Conservation (phyloP, 2,329 filamentous ascomycete genomes). For the Trichoderma sp. region DNA sequence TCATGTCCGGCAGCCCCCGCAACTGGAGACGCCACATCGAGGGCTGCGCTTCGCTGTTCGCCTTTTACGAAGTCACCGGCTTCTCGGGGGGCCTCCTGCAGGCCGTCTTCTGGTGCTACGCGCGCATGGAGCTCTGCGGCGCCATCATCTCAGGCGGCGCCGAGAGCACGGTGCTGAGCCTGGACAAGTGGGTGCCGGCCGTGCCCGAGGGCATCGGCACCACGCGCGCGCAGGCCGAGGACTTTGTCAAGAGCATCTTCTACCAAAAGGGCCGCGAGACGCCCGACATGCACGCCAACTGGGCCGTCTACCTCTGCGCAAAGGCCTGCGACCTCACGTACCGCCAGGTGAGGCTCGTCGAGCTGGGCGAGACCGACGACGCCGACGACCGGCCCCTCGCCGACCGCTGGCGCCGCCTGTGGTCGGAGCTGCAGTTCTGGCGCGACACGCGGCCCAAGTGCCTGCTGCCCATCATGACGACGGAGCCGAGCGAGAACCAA, state of each 20-base stretch:
- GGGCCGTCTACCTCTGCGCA: slow-evolving; percentile 57
- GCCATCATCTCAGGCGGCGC: slow-evolving; percentile 56
- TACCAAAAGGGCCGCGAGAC: slow-evolving; percentile 39
- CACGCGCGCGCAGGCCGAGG: slow-evolving; percentile 36
- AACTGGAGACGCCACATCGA: slow-evolving; percentile 61
- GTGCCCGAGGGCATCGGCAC: slow-evolving; percentile 26
- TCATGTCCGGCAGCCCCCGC: slow-evolving; percentile 52
- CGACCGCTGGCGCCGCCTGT: slow-evolving; percentile 49
- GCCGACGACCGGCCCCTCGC: slow-evolving; percentile 46
- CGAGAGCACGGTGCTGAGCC: slow-evolving; percentile 52
- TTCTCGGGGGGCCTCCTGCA: slow-evolving; percentile 49
- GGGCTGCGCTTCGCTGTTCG: slow-evolving; percentile 58
- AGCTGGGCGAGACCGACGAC: slow-evolving; percentile 47
- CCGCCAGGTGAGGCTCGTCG: slow-evolving; percentile 41
- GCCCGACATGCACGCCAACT: slow-evolving; percentile 58
- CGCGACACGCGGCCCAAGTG: slow-evolving; percentile 46
- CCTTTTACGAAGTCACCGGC: slow-evolving; percentile 55
- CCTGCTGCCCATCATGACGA: slow-evolving; percentile 39
- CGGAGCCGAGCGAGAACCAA: slow-evolving; percentile 36
- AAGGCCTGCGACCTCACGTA: slow-evolving; percentile 52
- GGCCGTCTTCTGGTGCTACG: slow-evolving; percentile 63
- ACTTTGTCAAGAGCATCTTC: slow-evolving; percentile 34
- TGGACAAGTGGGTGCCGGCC: slow-evolving; percentile 52
- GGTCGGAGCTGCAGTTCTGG: slow-evolving; percentile 55
- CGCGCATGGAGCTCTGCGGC: slow-evolving; percentile 60